phyloP scores from a whole-genome alignment of 2,329 filamentous ascomycete genomes.

The Lecanosticta acicola region DNA sequence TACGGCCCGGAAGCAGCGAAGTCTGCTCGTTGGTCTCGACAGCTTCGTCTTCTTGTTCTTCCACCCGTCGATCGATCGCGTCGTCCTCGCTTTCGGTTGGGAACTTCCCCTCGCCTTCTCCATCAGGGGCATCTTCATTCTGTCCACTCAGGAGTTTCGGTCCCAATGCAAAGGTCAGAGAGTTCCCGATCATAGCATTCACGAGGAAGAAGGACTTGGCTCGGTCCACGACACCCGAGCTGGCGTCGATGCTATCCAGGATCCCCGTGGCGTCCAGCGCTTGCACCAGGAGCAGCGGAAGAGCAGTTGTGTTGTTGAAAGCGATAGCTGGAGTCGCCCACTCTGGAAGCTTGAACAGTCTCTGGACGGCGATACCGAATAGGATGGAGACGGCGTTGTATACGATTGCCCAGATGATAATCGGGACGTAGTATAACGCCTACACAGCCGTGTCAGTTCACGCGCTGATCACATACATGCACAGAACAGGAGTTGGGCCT shows the following conservation, averaged over 20 bases:
- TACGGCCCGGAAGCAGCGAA: neutral
- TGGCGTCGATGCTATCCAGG: neutral
- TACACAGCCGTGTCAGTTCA: too few species aligned
- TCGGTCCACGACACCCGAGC: neutral
- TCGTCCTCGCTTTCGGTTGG: too few species aligned
- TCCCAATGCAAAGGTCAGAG: neutral
- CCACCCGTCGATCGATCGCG: neutral
- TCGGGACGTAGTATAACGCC: neutral
- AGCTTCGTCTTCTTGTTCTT: neutral
- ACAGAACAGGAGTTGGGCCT: neutral
- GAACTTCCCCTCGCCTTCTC: neutral
- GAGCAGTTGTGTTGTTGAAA: neutral
- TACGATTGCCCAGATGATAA: constrained; percentile 2
- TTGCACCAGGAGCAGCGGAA: neutral
- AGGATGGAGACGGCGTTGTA: neutral
- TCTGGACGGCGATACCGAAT: neutral
- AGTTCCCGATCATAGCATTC: neutral
- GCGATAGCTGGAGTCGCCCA: neutral
- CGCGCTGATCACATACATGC: too few species aligned
- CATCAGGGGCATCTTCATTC: neutral
- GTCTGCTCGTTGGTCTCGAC: constrained; percentile 1
- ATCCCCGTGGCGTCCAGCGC: neutral
- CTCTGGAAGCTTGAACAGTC: neutral
- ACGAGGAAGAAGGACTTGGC: constrained; percentile 1
- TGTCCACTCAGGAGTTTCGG: constrained; percentile 1